Percentiles rank a stretch among this genome's conserved stretches.
These are phyloP conservation scores for Malbranchea cinnamomea DNA, from an alignment of 2,329 filamentous ascomycete species.

Conservation along the genomic window DNA sequence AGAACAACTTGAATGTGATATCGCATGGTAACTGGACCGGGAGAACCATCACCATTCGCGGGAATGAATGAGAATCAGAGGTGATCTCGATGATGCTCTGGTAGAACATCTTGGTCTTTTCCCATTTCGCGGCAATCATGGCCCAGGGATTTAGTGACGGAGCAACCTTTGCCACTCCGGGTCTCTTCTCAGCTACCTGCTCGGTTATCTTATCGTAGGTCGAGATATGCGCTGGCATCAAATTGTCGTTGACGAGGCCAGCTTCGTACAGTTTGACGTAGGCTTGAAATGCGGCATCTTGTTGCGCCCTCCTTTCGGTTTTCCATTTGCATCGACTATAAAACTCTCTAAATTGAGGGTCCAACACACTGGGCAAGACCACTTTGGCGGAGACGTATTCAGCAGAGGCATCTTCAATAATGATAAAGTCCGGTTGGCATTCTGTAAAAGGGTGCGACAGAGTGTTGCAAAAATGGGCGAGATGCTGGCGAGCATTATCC, in stretches of 20 bases:
- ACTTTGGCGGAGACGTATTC: slow-evolving; percentile 40
- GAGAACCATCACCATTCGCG: slow-evolving; percentile 12
- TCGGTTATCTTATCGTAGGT: slow-evolving; percentile 24
- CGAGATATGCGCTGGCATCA: slow-evolving; percentile 45
- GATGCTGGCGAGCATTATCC: slow-evolving; percentile 57
- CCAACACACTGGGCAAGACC: slow-evolving; percentile 54
- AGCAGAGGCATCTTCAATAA: slow-evolving; percentile 25
- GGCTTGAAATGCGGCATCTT: slow-evolving; percentile 72
- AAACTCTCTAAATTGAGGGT: slow-evolving; percentile 43
- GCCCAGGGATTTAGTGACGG: slow-evolving; percentile 25
- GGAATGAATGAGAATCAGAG: slow-evolving; percentile 6
- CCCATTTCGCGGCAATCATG: slow-evolving; percentile 19
- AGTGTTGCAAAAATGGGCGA: slow-evolving; percentile 65
- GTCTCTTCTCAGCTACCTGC: slow-evolving; percentile 14
- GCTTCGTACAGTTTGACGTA: slow-evolving; percentile 55
- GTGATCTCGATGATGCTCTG: slow-evolving; percentile 12
- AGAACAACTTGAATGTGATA: slow-evolving; percentile 16
- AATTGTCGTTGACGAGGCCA: slow-evolving; percentile 60
- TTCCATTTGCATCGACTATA: slow-evolving; percentile 44
- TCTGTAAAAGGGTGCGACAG: slow-evolving; percentile 49
- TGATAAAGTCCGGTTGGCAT: slow-evolving; percentile 51
- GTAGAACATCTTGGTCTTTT: slow-evolving; percentile 8
- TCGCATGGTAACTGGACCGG: slow-evolving; percentile 13
- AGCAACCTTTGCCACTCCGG: slow-evolving; percentile 17
- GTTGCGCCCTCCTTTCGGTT: slow-evolving; percentile 56